Evolutionary conservation across 371 early-diverging fungal species (phyloP).

Genomic region (Dichotomocladium elegans): DNA sequence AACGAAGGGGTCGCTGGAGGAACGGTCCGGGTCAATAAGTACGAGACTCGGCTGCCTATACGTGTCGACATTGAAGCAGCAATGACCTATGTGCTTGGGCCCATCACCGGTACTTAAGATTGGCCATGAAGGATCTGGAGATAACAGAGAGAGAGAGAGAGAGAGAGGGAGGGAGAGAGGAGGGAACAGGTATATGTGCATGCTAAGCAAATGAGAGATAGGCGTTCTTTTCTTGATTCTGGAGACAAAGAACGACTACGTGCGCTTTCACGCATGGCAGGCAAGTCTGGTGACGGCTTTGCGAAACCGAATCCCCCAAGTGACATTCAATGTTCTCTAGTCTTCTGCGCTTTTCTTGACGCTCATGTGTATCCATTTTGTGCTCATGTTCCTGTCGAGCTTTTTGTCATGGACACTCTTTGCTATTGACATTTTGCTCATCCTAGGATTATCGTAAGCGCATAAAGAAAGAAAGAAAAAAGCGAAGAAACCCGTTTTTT

Average conservation of each 20-base stretch:
- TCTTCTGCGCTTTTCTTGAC: constrained; percentile 37
- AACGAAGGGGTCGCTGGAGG: constrained; percentile 18
- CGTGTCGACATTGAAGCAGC: constrained; percentile 83
- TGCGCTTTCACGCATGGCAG: constrained; percentile 88
- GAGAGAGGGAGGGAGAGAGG: not conserved
- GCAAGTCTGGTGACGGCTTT: constrained; percentile 11
- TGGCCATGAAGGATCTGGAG: too few relatives aligned
- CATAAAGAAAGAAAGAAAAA: not conserved
- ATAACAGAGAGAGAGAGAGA: too few relatives aligned
- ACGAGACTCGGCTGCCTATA: constrained; percentile 70
- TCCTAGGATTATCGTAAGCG: constrained; percentile 46
- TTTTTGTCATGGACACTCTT: constrained; percentile 58
- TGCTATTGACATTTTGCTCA: constrained; percentile 38
- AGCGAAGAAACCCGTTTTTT: not conserved
- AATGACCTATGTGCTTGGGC: constrained; percentile 65
- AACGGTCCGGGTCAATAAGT: constrained; percentile 71
- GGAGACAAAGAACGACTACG: constrained; percentile 80
- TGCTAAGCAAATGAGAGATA: constrained; percentile 15
- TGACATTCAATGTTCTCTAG: constrained; percentile 12
- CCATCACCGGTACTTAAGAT: constrained; percentile 76
- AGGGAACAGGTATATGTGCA: not conserved
- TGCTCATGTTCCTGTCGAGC: constrained; percentile 49
- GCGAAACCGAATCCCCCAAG: not conserved
- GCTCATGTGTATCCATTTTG: constrained; percentile 39
- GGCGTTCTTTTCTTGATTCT: constrained; percentile 70